Evolutionary conservation across 2,329 filamentous ascomycete species (phyloP).

Genomic region (Verticillium klebahnii): DNA sequence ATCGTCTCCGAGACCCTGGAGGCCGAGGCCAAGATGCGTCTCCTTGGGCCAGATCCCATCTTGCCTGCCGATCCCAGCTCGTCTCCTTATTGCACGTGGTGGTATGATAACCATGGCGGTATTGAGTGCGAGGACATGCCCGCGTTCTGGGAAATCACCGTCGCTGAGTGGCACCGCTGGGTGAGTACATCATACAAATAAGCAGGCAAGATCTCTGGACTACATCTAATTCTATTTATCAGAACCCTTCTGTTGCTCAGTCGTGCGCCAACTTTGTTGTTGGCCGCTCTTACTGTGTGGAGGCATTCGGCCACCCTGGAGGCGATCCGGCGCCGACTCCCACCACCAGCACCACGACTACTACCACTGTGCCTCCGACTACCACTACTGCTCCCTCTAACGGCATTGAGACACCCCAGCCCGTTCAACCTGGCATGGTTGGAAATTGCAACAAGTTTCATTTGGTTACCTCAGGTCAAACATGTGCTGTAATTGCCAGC

Average conservation of each 20-base stretch:
- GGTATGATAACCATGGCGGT: slow-evolving; percentile 2
- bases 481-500: slow-evolving; percentile 18
- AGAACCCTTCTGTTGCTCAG: slow-evolving; percentile 4
- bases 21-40: background rate
- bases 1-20: background rate
- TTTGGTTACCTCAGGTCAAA: slow-evolving; percentile 10
- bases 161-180: slow-evolving; percentile 4
- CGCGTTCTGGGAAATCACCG: background rate
- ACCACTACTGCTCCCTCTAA: background rate
- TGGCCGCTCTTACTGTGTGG: slow-evolving; percentile 4
- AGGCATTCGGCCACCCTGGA: slow-evolving; percentile 1
- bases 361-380: slow-evolving; percentile 5
- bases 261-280: background rate
- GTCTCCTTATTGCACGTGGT: slow-evolving; percentile 4
- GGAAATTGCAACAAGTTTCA: slow-evolving; percentile 16
- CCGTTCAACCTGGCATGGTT: slow-evolving; percentile 12
- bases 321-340: background rate
- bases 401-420: slow-evolving; percentile 8
- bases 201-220: background rate
- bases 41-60: background rate
- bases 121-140: slow-evolving; percentile 1
- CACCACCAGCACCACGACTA: slow-evolving; percentile 7
- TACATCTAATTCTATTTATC: background rate
- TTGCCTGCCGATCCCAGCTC: slow-evolving; percentile 1
- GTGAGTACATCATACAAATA: background rate